Evolutionary conservation across 345 rosid species (phyloP).

Genomic region (Raphanus raphanistrum): DNA sequence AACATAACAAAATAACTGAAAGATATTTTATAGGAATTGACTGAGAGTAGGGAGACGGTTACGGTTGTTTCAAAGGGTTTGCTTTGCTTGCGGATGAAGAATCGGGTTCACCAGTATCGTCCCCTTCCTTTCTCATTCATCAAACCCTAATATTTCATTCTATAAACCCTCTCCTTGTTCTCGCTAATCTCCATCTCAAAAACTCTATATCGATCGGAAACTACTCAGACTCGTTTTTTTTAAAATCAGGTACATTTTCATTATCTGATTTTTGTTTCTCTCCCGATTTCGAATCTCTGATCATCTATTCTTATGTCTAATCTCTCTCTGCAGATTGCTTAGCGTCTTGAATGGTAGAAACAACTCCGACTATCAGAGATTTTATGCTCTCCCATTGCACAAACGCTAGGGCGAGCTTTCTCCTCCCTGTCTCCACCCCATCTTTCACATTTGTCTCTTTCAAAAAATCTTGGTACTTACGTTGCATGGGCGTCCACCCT

Average conservation of each 20-base stretch:
- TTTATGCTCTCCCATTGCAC: constrained; percentile 82
- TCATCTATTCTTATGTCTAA: neutral
- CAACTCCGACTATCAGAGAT: constrained; percentile 43
- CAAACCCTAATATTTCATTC: neutral
- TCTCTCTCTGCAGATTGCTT: neutral
- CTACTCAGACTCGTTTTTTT: neutral
- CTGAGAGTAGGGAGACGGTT: no score
- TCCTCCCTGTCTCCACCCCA: constrained; percentile 38
- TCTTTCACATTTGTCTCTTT: neutral
- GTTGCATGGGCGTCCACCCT: constrained; percentile 90
- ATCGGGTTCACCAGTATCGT: constrained; percentile 3
- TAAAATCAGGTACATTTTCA: no score
- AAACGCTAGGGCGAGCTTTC: constrained; percentile 71
- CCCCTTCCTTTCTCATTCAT: neutral
- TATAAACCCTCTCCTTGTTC: neutral
- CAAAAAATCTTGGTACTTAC: constrained; percentile 61
- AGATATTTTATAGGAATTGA: no score
- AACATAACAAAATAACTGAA: no score
- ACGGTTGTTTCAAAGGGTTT: neutral
- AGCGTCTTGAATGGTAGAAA: constrained; percentile 87
- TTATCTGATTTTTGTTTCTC: no score
- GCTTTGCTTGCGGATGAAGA: constrained; percentile 32
- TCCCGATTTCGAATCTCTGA: neutral
- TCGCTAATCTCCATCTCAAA: no score
- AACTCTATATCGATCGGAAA: neutral